Evolutionary conservation across 2,329 filamentous ascomycete genomes (phyloP).

Genomic region (Cercospora brassicicola): DNA sequence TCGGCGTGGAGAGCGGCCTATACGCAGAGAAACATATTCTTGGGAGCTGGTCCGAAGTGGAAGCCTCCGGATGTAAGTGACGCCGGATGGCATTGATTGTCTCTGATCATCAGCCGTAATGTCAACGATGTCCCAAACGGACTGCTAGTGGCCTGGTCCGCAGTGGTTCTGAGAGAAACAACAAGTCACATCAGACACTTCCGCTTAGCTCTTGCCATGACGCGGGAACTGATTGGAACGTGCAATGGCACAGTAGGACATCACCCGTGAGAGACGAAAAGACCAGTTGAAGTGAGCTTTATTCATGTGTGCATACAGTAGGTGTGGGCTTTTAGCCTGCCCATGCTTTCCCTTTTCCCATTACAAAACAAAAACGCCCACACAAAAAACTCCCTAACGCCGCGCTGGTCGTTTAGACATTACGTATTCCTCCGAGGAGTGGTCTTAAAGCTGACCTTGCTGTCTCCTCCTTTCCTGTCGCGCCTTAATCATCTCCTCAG

Average conservation of each 20-base stretch:
- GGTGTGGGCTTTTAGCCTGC: not conserved
- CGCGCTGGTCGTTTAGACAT: conserved; percentile 8
- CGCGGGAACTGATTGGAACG: not conserved
- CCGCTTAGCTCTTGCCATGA: not conserved
- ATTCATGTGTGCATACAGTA: not conserved
- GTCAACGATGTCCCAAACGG: not conserved
- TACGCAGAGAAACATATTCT: not conserved
- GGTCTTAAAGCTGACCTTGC: conserved; percentile 2
- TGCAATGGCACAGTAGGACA: not conserved
- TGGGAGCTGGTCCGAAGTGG: no score
- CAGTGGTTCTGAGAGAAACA: not conserved
- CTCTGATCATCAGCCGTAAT: not conserved
- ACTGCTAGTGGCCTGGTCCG: not conserved
- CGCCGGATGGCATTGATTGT: not conserved
- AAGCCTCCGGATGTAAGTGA: not conserved
- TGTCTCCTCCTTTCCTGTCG: not conserved
- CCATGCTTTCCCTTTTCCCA: not conserved
- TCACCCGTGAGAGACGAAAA: not conserved
- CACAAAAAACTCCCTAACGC: not conserved
- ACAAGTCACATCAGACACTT: not conserved
- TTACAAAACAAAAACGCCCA: not conserved
- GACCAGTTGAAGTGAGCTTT: not conserved
- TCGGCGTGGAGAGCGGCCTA: not conserved
- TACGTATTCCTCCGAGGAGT: conserved; percentile 2
- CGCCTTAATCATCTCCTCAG: not conserved